phyloP scores from a whole-genome alignment of 2,329 filamentous ascomycete genomes.

The Tolypocladium nubicola region DNA sequence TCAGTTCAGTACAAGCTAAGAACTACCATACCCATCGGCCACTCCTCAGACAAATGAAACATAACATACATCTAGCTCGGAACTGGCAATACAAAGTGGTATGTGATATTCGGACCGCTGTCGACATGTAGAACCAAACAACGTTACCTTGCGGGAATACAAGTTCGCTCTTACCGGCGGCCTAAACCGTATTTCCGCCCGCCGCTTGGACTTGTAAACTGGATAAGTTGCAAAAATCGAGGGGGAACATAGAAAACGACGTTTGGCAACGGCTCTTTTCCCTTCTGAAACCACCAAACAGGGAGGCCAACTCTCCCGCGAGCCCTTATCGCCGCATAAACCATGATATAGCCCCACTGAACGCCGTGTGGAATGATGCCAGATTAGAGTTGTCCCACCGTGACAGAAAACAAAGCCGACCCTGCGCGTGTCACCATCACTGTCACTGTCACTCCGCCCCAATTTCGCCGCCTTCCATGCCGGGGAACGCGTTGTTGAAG shows the following conservation, averaged over 20 bases:
- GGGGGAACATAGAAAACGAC: conserved; percentile 8
- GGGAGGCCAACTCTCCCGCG: conserved; percentile 9
- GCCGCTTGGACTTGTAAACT: background rate
- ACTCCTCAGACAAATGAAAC: background rate
- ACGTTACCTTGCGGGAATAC: background rate
- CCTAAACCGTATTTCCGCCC: background rate
- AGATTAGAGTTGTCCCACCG: conserved; percentile 24
- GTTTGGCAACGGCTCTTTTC: conserved; percentile 15
- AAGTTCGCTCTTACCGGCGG: conserved; percentile 5
- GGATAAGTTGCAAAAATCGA: conserved; percentile 4
- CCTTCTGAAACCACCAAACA: conserved; percentile 16
- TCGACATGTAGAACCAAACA: conserved; percentile 1
- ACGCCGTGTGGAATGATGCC: conserved; percentile 30
- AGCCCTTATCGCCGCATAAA: conserved; percentile 26
- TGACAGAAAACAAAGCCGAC: conserved; percentile 14
- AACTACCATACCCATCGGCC: background rate
- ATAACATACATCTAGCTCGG: background rate
- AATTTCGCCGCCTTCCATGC: conserved; percentile 49
- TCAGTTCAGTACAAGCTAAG: background rate
- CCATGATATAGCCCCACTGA: conserved; percentile 29
- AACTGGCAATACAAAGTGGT: conserved; percentile 3
- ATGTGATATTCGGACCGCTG: conserved; percentile 3
- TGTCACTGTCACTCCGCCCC: conserved; percentile 37
- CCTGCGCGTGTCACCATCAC: background rate
- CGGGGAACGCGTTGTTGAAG: conserved; percentile 38